Conservation (phyloP, 2,329 filamentous ascomycete genomes). For the Kalaharituber pfeilii region DNA sequence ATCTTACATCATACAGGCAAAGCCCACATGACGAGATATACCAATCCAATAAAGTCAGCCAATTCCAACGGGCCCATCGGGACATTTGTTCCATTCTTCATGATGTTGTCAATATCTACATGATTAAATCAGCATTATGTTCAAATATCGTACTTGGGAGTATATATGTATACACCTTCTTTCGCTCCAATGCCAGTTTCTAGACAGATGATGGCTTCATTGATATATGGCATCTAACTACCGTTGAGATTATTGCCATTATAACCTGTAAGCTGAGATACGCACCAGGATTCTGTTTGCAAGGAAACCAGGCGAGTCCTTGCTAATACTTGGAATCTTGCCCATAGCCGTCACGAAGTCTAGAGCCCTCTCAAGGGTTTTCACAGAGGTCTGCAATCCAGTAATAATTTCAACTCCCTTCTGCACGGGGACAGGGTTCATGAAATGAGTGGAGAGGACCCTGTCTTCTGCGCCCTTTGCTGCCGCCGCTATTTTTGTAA, state of each 20-base stretch:
- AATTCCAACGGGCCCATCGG: constrained; percentile 91
- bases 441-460: constrained; percentile 92
- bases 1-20: too few relatives aligned
- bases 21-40: background rate
- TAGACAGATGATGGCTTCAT: constrained; percentile 89
- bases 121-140: too few relatives aligned
- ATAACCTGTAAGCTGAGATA: background rate
- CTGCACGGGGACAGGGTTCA: constrained; percentile 95
- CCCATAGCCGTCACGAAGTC: constrained; percentile 83
- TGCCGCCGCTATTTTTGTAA: constrained; percentile 84
- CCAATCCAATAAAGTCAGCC: constrained; percentile 86
- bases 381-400: constrained; percentile 72
- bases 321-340: constrained; percentile 73
- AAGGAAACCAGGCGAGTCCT: constrained; percentile 82
- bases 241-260: background rate
- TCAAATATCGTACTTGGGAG: too few relatives aligned
- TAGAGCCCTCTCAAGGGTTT: constrained; percentile 65
- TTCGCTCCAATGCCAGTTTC: constrained; percentile 79
- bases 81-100: constrained; percentile 98
- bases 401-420: constrained; percentile 97
- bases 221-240: constrained; percentile 79
- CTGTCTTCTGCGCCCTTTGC: constrained; percentile 64
- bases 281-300: constrained; percentile 66
- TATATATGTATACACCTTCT: too few relatives aligned
- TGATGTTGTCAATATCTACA: constrained; percentile 79